Evolutionary conservation across 148 eudicot genomes (phyloP).

Genomic region (Arbutus unedo): DNA sequence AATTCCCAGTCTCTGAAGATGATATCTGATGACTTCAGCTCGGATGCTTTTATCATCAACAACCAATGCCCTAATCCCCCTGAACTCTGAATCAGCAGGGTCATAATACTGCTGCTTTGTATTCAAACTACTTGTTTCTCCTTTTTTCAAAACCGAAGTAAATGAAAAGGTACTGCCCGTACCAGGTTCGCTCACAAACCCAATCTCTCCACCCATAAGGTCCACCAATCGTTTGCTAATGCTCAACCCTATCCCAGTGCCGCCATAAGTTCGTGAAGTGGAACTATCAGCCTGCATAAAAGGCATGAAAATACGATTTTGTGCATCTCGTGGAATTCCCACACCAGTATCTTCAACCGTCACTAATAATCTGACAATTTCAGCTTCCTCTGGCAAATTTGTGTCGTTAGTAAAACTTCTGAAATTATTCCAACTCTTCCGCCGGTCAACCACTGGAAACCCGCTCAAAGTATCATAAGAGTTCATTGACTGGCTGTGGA

Average conservation of each 20-base stretch:
- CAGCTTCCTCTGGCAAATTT: slow-evolving; percentile 25
- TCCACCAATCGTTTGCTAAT: slow-evolving; percentile 82
- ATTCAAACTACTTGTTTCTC: slow-evolving; percentile 34
- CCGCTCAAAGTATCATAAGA: slow-evolving; percentile 62
- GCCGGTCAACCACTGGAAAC: slow-evolving; percentile 59
- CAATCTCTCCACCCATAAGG: slow-evolving; percentile 93
- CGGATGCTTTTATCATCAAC: slow-evolving; percentile 57
- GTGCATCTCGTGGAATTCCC: slow-evolving; percentile 77
- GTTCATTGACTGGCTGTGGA: slow-evolving; percentile 23
- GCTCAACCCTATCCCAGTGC: slow-evolving; percentile 97
- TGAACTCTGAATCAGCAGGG: slow-evolving; percentile 48
- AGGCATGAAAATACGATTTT: slow-evolving; percentile 68
- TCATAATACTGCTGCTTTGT: slow-evolving; percentile 36
- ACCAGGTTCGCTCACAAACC: slow-evolving; percentile 64
- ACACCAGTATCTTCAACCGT: slow-evolving; percentile 92
- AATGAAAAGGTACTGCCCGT: slow-evolving; percentile 85
- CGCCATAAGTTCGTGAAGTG: slow-evolving; percentile 87
- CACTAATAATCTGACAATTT: slow-evolving; percentile 51
- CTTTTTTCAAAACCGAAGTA: slow-evolving; percentile 48
- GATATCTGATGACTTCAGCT: slow-evolving; percentile 74
- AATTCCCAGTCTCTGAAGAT: slow-evolving; percentile 73
- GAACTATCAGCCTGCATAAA: slow-evolving; percentile 99
- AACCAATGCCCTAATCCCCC: slow-evolving; percentile 64
- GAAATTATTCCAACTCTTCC: slow-evolving; percentile 66
- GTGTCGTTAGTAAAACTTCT: slow-evolving; percentile 25